These are phyloP conservation scores for Odontarrhena argentea DNA, from an alignment of 345 rosid genomes.

Conservation along the genomic window DNA sequence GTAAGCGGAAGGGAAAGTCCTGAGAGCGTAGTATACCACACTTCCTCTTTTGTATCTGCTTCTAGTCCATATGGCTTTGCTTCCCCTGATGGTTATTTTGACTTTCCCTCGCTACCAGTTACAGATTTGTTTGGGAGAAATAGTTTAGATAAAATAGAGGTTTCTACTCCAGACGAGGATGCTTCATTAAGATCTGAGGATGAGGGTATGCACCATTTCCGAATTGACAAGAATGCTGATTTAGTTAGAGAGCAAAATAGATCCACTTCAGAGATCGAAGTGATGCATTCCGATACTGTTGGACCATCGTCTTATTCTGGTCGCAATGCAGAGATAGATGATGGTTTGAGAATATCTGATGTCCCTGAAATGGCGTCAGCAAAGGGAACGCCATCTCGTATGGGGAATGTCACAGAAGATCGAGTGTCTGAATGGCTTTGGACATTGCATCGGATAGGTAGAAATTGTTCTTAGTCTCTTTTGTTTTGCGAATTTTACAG, in stretches of 20 bases:
- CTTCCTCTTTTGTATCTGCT: conserved; percentile 52
- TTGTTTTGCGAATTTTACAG: conserved; percentile 11
- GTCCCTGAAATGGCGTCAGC: conserved; percentile 54
- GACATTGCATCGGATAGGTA: conserved; percentile 93
- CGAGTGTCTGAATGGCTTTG: conserved; percentile 92
- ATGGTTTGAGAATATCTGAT: conserved; percentile 67
- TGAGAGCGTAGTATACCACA: conserved; percentile 54
- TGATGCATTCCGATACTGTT: conserved; percentile 45
- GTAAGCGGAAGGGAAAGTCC: conserved; percentile 58
- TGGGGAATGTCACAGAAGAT: conserved; percentile 51
- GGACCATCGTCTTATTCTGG: conserved; percentile 47
- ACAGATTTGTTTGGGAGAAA: conserved; percentile 70
- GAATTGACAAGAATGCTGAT: conserved; percentile 70
- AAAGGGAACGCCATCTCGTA: conserved; percentile 47
- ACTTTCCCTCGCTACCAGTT: conserved; percentile 73
- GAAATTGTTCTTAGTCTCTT: conserved; percentile 10
- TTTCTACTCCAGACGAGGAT: conserved; percentile 44
- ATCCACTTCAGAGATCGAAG: conserved; percentile 67
- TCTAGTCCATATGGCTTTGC: conserved; percentile 44
- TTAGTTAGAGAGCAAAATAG: conserved; percentile 65
- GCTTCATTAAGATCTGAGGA: conserved; percentile 53
- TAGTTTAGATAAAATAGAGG: conserved; percentile 54
- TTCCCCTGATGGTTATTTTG: conserved; percentile 54
- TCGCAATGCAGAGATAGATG: conserved; percentile 46
- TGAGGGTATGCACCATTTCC: conserved; percentile 76